Base-by-base conservation (phyloP, 768 basidiomycete genomes). In the Paxillus ammoniavirescens region DNA sequence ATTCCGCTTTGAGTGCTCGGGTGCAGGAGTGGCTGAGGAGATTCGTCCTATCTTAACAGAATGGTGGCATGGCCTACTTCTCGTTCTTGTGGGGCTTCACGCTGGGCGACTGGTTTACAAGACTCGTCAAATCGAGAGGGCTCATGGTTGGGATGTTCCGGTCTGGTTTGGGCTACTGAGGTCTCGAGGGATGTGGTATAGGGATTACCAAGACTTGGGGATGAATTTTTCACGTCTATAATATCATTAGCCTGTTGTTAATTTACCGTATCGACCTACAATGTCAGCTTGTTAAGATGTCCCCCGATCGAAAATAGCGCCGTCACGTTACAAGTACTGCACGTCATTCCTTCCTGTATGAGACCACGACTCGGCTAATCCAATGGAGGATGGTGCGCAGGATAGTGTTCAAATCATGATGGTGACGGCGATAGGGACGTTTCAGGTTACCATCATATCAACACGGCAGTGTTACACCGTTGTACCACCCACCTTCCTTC, bases 51-150 rank as follows among this genome's bases (percentile, higher is more conserved):
- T 42, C 18, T 30, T 37, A 43, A 49, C 56, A 81, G 81, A 61
- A 66, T 33, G 77, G 78, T 15, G 75, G 75, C 0, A 61, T 65
- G 35, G 52, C 57, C 1, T 81, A 75, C 57, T 21, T 80, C 12
- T 65, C 70, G 13, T 50, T 79, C 42, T 60, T 77, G 21, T 77
- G 77, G 59, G 78, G 78, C 7, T 66, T 81, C 42, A 67, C 74
- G 5, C 47, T 80, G 4, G 80, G 78, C 3, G 69, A 74, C 58
- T 77, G 76, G 72, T 57, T 77, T 30, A 61, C 80, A 5, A 55
- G 66, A 13, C 8, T 68, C 18, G 9, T 75, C n/a, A 82, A 82
- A 54, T 77, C 76, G 41, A 68, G 61, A 14, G 54, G 63, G 4
- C 54, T 72, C 18, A 46, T 69, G 58, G 8, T 72, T 35, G 51